Conservation (phyloP, 2,329 filamentous ascomycete genomes). For the Fusarium chaquense region DNA sequence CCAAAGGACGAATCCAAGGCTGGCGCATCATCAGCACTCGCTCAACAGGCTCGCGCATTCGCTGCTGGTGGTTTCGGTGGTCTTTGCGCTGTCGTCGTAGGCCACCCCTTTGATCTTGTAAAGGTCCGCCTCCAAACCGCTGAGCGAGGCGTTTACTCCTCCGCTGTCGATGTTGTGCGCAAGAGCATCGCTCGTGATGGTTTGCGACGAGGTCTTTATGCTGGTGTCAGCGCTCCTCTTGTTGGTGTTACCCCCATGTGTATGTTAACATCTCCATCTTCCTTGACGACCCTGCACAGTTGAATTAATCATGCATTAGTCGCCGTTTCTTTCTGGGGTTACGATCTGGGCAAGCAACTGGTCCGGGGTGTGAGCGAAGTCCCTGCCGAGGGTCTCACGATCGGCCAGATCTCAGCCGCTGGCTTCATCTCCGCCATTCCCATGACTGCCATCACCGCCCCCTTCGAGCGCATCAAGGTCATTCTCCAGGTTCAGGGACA, state of each 20-base stretch:
- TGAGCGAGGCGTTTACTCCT: conserved; percentile 90
- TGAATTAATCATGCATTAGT: conserved; percentile 57
- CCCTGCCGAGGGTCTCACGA: conserved; percentile 77
- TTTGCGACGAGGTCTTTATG: conserved; percentile 83
- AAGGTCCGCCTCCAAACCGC: conserved; percentile 98
- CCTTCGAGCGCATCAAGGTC: conserved; percentile 98
- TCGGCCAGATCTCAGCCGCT: conserved; percentile 88
- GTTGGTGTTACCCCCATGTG: conserved; percentile 99
- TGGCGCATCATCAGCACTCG: conserved; percentile 52
- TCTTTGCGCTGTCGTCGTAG: conserved; percentile 91
- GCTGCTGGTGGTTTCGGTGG: conserved; percentile 93
- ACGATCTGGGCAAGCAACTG: conserved; percentile 93
- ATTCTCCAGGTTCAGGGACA: conserved; percentile 98
- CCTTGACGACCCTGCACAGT: neutral
- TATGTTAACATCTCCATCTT: conserved; percentile 63
- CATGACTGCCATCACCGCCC: conserved; percentile 98
- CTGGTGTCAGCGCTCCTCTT: conserved; percentile 94
- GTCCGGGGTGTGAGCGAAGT: conserved; percentile 77
- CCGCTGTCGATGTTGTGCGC: conserved; percentile 90
- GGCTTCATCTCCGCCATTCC: conserved; percentile 98
- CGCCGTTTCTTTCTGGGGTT: conserved; percentile 83
- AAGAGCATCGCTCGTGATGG: conserved; percentile 92
- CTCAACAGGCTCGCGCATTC: conserved; percentile 79
- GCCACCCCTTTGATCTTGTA: conserved; percentile 97
- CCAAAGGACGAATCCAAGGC: conserved; percentile 58